Evolutionary conservation across 352 stramenopile genomes (phyloP).

Genomic region (Pythium periplocum): DNA sequence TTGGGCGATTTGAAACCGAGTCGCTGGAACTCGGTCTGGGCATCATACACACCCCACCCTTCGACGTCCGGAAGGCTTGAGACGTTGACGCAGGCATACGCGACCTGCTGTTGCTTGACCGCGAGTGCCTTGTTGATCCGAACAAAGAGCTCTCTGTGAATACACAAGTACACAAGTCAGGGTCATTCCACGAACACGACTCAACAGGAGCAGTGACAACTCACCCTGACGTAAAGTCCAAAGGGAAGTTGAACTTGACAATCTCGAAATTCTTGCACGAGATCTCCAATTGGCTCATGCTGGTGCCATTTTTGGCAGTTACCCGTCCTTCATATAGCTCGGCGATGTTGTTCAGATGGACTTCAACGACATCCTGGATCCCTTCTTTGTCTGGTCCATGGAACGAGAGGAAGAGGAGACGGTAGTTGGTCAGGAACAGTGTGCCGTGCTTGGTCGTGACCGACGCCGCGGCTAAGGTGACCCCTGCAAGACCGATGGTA

Average conservation of each 20-base stretch:
- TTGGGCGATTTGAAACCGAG: conserved; percentile 47
- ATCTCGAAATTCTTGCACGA: conserved; percentile 87
- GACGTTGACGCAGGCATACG: conserved; percentile 37
- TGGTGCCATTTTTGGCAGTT: conserved; percentile 28
- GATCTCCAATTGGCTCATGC: conserved; percentile 68
- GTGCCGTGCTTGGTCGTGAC: conserved; percentile 45
- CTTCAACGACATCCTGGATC: conserved; percentile 46
- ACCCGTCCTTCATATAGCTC: conserved; percentile 61
- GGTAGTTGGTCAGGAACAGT: conserved; percentile 69
- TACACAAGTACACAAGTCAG: not conserved
- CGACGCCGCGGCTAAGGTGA: conserved; percentile 8
- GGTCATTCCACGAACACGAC: not conserved
- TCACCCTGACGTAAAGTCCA: conserved; percentile 49
- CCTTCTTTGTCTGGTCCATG: conserved; percentile 29
- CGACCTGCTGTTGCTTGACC: conserved; percentile 41
- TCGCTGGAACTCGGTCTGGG: conserved; percentile 49
- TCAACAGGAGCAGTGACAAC: conserved; percentile 5
- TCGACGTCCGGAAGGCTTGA: conserved; percentile 31
- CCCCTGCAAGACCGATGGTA: conserved; percentile 30
- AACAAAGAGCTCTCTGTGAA: conserved; percentile 50
- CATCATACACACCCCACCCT: conserved; percentile 57
- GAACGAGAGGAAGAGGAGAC: conserved; percentile 71
- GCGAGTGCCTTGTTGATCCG: conserved; percentile 57
- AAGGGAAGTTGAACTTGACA: conserved; percentile 71
- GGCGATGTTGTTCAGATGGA: conserved; percentile 70